phyloP scores from a whole-genome alignment of 306 rosid species.

The Gastrolobium bilobum region DNA sequence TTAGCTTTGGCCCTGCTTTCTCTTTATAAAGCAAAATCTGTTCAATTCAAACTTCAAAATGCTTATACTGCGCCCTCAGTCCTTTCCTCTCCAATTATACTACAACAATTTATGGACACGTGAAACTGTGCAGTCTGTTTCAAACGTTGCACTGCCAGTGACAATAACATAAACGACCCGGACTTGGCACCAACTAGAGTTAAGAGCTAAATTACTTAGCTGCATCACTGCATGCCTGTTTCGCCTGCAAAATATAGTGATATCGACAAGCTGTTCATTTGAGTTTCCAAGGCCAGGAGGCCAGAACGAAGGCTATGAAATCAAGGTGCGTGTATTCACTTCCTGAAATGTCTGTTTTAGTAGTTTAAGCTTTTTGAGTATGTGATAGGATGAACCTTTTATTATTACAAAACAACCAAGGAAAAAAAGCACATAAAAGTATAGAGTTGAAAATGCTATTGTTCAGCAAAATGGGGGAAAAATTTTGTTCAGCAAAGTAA shows the following conservation, averaged over 20 bases:
- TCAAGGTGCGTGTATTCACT: slow-evolving; percentile 42
- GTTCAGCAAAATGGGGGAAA: background rate
- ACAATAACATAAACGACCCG: background rate
- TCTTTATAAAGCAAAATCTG: background rate
- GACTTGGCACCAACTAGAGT: background rate
- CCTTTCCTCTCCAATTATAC: slow-evolving; percentile 22
- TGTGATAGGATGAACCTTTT: background rate
- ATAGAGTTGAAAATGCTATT: slow-evolving; percentile 4
- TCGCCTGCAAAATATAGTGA: background rate
- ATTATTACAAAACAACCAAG: background rate
- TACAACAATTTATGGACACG: slow-evolving; percentile 20
- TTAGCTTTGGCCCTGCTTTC: slow-evolving; percentile 24
- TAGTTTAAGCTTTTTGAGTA: background rate
- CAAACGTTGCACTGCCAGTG: slow-evolving; percentile 35
- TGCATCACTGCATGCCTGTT: background rate
- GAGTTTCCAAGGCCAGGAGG: background rate
- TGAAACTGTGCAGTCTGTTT: slow-evolving; percentile 39
- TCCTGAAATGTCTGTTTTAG: background rate
- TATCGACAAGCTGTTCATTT: background rate
- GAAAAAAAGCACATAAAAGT: background rate
- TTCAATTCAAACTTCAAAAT: background rate
- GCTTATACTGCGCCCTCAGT: background rate
- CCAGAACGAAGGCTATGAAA: background rate
- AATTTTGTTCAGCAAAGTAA: background rate
- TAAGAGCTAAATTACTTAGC: background rate